These are phyloP conservation scores for Phytophthora fragariae DNA, from an alignment of 352 stramenopile species.

Conservation along the genomic window DNA sequence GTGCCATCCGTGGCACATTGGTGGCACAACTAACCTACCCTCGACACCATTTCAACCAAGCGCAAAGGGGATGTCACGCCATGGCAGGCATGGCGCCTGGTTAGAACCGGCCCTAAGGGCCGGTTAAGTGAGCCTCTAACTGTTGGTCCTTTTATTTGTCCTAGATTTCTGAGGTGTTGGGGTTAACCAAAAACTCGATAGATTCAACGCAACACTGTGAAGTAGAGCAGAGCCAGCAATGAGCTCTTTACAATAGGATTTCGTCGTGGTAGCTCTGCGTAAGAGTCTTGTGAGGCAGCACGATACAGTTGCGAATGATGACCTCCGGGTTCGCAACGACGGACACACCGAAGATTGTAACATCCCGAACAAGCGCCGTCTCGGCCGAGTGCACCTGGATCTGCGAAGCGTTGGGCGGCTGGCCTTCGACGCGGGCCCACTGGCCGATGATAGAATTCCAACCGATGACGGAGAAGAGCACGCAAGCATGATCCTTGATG, in stretches of 20 bases:
- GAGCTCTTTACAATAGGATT: conserved; percentile 79
- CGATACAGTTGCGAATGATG: conserved; percentile 92
- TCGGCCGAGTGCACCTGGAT: conserved; percentile 76
- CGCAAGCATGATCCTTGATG: conserved; percentile 90
- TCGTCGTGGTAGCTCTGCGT: conserved; percentile 91
- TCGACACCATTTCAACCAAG: too few species aligned
- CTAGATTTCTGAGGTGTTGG: too few species aligned
- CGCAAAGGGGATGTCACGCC: too few species aligned
- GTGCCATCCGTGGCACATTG: too few species aligned
- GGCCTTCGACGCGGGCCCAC: conserved; percentile 86
- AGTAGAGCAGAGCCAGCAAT: conserved; percentile 26
- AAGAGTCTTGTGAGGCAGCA: conserved; percentile 89
- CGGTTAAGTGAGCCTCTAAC: too few species aligned
- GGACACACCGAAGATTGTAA: conserved; percentile 90
- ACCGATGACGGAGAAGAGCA: conserved; percentile 88
- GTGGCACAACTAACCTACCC: too few species aligned
- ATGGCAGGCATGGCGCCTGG: too few species aligned
- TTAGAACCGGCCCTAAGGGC: too few species aligned
- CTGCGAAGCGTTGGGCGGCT: conserved; percentile 81
- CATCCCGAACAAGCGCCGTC: conserved; percentile 83
- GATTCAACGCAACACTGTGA: conserved; percentile 25
- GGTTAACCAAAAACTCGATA: conserved; percentile 29
- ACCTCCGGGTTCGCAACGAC: conserved; percentile 89
- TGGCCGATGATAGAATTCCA: conserved; percentile 92
- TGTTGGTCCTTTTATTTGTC: too few species aligned